Evolutionary conservation across 2,329 filamentous ascomycete genomes (phyloP), one percentile per base, ranked within the genome.

Genomic region (Lachnellula occidentalis): DNA sequence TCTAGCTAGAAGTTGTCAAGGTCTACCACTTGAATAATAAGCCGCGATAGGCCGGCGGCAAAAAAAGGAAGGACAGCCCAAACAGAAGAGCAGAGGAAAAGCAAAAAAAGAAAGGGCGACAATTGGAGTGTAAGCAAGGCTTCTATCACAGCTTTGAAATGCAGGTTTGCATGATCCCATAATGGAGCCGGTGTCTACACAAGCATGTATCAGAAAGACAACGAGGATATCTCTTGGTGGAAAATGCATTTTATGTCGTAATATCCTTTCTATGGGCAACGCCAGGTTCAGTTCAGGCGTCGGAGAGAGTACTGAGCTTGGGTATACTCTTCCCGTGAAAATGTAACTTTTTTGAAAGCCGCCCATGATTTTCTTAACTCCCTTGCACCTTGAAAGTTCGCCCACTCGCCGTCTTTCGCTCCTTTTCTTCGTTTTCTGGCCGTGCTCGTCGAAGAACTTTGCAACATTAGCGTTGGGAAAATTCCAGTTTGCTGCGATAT

Each of bases 321-420:
- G 41, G 27, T n/a, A 37, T 22, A 24, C n/a, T 27, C 27, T 43
- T 6, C 21, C 22, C 14, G 12, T 45, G n/a, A 48, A 42, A 48
- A n/a, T 24, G 12, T 45, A 21, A 21, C 41, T 51, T 39, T 41
- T 31, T 39, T 42, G 45, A 34, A 52, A 50, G 45, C 43, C 47
- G 51, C 19, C n/a, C 39, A 50, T 15, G 31, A 48, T 27, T 48
- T 41, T 12, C 43, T 65, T 48, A 68, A 34, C 58, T 67, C 27
- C 68, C 66, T 54, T 69, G 67, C 31, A 69, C 65, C 53, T 68
- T 85, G 82, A 99, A 99, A 43, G 92, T 95, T 67, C 94, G 84
- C 61, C 94, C 94, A 71, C 90, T 97, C 46, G 95, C 94, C 54
- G 94, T 99, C 84, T 99, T 99, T 68, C 90, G 86, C 76, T 99